Percentiles rank a stretch among this genome's conserved stretches.
phyloP scores from a whole-genome alignment of 2,329 filamentous ascomycete species.

The Curvularia sp. region DNA sequence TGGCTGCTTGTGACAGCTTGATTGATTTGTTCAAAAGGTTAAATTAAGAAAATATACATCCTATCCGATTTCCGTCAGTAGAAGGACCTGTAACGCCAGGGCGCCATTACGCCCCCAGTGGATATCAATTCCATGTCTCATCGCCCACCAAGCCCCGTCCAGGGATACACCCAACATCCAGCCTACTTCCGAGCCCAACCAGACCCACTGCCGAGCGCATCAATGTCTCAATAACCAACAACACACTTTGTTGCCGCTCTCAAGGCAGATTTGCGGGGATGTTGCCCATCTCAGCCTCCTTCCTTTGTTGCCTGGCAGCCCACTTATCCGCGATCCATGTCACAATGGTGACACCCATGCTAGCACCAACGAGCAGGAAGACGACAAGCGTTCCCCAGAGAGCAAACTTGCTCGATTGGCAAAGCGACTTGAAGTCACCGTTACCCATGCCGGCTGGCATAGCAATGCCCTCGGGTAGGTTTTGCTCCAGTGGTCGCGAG shows the following conservation, averaged over 20 bases:
- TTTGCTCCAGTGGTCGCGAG: slow-evolving; percentile 23
- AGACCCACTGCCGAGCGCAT: not conserved
- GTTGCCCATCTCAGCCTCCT: slow-evolving; percentile 40
- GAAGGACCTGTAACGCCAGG: slow-evolving; percentile 11
- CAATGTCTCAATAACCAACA: not conserved
- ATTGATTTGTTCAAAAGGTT: slow-evolving; percentile 8
- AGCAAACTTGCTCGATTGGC: slow-evolving; percentile 54
- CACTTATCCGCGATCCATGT: slow-evolving; percentile 50
- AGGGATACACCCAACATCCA: not conserved
- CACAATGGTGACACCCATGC: slow-evolving; percentile 43
- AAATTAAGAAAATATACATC: slow-evolving; percentile 8
- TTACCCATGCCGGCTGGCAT: slow-evolving; percentile 44
- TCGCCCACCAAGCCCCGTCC: not conserved
- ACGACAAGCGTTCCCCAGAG: slow-evolving; percentile 53
- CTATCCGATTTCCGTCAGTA: slow-evolving; percentile 3
- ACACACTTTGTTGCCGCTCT: not conserved
- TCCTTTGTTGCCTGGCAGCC: slow-evolving; percentile 40
- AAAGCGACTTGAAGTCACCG: slow-evolving; percentile 49
- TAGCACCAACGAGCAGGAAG: slow-evolving; percentile 49
- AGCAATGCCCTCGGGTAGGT: slow-evolving; percentile 30
- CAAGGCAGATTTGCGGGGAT: slow-evolving; percentile 13
- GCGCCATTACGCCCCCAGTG: slow-evolving; percentile 15
- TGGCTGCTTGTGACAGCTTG: slow-evolving; percentile 1
- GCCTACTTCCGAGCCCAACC: not conserved
- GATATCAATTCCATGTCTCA: not conserved